Evolutionary conservation across 345 rosid genomes (phyloP).

Genomic region (Bruguiera gymnorhiza): DNA sequence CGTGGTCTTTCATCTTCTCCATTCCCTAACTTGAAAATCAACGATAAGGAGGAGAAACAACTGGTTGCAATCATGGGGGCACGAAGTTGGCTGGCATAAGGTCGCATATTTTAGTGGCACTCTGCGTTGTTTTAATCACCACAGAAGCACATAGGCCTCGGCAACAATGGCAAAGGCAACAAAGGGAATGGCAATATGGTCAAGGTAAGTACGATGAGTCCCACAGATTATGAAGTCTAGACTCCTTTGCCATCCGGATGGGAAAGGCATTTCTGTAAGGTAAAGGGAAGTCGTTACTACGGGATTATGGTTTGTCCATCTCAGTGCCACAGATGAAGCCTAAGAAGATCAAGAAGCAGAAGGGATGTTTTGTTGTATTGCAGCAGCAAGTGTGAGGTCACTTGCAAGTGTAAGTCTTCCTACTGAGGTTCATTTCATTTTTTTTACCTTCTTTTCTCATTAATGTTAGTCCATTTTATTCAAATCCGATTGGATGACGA

Average conservation of each 20-base stretch:
- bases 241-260: slow-evolving; percentile 37
- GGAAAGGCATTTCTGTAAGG: slow-evolving; percentile 47
- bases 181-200: slow-evolving; percentile 11
- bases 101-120: slow-evolving; percentile 24
- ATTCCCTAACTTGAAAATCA: neutral
- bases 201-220: neutral
- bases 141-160: slow-evolving; percentile 25
- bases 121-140: slow-evolving; percentile 38
- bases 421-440: neutral
- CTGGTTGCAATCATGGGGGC: neutral
- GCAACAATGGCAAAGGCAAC: slow-evolving; percentile 9
- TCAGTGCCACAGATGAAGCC: slow-evolving; percentile 72
- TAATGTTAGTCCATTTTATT: no score
- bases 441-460: no score
- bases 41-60: neutral
- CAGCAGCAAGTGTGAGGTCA: slow-evolving; percentile 71
- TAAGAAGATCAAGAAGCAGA: slow-evolving; percentile 49
- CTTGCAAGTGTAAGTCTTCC: slow-evolving; percentile 68
- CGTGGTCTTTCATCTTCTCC: neutral
- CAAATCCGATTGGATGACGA: no score
- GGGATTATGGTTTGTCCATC: slow-evolving; percentile 55
- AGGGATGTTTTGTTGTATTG: slow-evolving; percentile 69
- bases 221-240: slow-evolving; percentile 31
- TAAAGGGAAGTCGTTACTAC: slow-evolving; percentile 35
- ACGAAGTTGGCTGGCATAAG: slow-evolving; percentile 15